A percentile compares a stretch with the other conserved stretches of the same genome.
phyloP scores from a whole-genome alignment of 345 rosid species.

The Heritiera littoralis region DNA sequence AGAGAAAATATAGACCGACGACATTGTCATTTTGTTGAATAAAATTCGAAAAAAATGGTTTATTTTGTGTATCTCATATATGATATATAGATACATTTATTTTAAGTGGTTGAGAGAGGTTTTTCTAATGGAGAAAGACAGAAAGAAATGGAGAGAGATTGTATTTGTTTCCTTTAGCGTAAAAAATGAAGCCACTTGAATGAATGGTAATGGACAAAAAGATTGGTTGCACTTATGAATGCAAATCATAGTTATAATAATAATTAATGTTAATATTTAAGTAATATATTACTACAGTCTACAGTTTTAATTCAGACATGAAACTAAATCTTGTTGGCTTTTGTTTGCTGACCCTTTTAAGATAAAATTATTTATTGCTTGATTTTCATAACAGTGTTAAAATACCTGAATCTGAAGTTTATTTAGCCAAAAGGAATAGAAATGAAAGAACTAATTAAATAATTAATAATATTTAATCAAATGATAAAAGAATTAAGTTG shows the following conservation, averaged over 20 bases:
- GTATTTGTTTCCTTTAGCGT: constrained; percentile 6
- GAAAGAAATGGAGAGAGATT: not conserved
- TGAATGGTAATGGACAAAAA: not conserved
- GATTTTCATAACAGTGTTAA: too few relatives aligned
- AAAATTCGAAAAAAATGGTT: not conserved
- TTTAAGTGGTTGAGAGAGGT: constrained; percentile 21
- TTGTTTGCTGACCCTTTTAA: too few relatives aligned
- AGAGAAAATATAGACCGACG: not conserved
- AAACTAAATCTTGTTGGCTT: not conserved
- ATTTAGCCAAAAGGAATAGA: too few relatives aligned
- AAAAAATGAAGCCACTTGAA: constrained; percentile 7
- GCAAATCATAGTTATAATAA: too few relatives aligned
- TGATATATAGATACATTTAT: not conserved
- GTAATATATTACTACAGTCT: too few relatives aligned
- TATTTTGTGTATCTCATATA: not conserved
- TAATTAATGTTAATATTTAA: too few relatives aligned
- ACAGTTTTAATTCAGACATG: not conserved
- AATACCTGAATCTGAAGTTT: too few relatives aligned
- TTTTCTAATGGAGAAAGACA: constrained; percentile 14
- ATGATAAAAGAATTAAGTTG: too few relatives aligned
- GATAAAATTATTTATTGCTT: too few relatives aligned
- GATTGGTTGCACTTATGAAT: not conserved
- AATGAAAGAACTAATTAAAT: too few relatives aligned
- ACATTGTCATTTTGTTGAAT: not conserved
- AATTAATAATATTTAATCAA: too few relatives aligned